Evolutionary conservation across 495 filamentous ascomycete genomes (phyloP), one percentile per base, ranked within the genome.

Genomic region (Penicillium herquei): DNA sequence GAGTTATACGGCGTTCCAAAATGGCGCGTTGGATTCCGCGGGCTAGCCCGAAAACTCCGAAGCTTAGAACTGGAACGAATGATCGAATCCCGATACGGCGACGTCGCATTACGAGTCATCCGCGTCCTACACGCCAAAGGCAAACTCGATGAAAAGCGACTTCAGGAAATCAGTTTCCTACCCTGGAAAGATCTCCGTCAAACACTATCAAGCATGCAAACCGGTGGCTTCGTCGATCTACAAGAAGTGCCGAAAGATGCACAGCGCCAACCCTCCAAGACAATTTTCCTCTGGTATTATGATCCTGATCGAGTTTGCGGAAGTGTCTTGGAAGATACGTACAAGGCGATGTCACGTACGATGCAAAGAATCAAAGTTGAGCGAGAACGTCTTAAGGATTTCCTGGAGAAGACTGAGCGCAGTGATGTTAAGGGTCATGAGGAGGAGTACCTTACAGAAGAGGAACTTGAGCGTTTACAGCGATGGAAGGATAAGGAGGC

Each of bases 191-290:
- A 94, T 43, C 78, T 96, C 42, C 91, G 93, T 12, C 81, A 87
- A 51, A 86, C 89, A 54, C 84, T 98, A 63, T 82, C 86, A 2
- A 81, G 81, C 52, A 88, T 99, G 80, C 88, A 96, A 56, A 82
- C 85, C 60, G 81, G 83, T 26, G 93, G 94, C 4, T 87, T 92
- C 55, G 80, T 96, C 14, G 88, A 96, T 55, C 77, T 92, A 9
- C 95, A 98, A 66, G 94, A 99, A 74, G 86, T 98, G 0, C 94
- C 94, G 4, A 86, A 86, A 42, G 93, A 97, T 59, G 69, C 75
- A n/a, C 87, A 85, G 47, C 86, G 90, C 2, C 82, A 89, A 46
- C 85, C 91, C 9, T 85, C 80, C 47, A 84, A 89, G 34, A 92
- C 90, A 1, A 84, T 93, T 37, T 97, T 88, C 67, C 80, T 98